Percentiles rank a stretch among this genome's conserved stretches.
These are phyloP conservation scores for Heliocybe sulcata DNA, from an alignment of 1,284 basidiomycete species.

Conservation along the genomic window DNA sequence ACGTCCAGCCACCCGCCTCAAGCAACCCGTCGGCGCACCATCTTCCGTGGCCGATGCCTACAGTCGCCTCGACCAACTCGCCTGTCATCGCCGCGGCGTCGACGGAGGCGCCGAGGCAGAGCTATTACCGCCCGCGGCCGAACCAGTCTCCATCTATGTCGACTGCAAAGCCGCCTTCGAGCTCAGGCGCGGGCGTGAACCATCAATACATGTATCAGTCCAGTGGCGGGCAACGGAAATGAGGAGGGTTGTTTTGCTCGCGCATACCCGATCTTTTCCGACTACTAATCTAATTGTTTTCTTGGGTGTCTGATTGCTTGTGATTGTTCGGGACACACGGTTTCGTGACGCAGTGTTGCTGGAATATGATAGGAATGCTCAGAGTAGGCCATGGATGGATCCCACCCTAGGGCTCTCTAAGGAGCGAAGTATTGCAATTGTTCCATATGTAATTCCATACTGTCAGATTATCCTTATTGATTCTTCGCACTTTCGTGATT, in stretches of 20 bases:
- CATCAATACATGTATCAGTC: slow-evolving; percentile 2
- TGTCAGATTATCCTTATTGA: slow-evolving; percentile 1
- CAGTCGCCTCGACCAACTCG: neutral
- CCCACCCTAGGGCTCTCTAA: neutral
- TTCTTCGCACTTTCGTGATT: too few relatives aligned
- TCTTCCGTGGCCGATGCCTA: slow-evolving; percentile 1
- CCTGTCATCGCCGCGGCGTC: neutral
- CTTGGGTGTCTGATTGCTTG: neutral
- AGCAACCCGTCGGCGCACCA: neutral
- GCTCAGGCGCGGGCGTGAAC: neutral
- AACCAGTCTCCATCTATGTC: neutral
- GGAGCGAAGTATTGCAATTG: neutral
- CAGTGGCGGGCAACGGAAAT: neutral
- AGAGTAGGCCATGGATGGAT: neutral
- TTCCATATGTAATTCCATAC: neutral
- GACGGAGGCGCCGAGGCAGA: neutral
- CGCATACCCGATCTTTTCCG: neutral
- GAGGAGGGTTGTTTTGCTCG: neutral
- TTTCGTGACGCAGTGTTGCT: neutral
- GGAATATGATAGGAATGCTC: neutral
- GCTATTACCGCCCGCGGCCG: neutral
- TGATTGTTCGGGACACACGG: neutral
- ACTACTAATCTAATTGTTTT: neutral
- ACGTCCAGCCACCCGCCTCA: neutral
- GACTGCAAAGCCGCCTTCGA: neutral